Evolutionary conservation across 2,329 filamentous ascomycete species (phyloP).

Genomic region (Diaporthe sp.): DNA sequence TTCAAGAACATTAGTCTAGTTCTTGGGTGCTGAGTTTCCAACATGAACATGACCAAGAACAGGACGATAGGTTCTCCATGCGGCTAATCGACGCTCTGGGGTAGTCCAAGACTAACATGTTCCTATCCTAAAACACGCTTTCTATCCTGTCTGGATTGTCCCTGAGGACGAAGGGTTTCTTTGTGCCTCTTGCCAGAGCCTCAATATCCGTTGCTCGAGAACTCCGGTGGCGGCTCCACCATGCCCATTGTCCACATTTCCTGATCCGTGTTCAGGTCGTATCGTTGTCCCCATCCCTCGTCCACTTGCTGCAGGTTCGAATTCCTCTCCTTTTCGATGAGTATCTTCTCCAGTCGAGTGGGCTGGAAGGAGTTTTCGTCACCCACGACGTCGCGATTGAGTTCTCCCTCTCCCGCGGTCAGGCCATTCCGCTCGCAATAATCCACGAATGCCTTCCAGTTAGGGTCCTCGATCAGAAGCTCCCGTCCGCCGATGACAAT

Average conservation of each 20-base stretch:
- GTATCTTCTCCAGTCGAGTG: conserved; percentile 20
- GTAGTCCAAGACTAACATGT: background rate
- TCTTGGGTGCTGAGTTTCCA: background rate
- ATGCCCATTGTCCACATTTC: conserved; percentile 29
- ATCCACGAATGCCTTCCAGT: conserved; percentile 39
- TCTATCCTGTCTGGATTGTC: background rate
- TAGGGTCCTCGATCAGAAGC: conserved; percentile 38
- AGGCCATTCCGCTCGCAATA: conserved; percentile 40
- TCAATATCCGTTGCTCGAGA: background rate
- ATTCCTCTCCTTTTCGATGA: conserved; percentile 24
- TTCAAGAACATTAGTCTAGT: background rate
- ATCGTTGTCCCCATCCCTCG: background rate
- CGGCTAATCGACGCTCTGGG: background rate
- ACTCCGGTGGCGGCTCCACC: conserved; percentile 5
- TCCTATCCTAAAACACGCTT: background rate
- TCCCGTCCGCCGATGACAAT: conserved; percentile 41
- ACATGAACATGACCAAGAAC: background rate
- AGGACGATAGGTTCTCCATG: background rate
- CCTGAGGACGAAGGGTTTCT: too few relatives aligned
- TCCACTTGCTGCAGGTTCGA: background rate
- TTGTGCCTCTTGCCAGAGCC: background rate
- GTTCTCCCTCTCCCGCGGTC: background rate
- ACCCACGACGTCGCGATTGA: too few relatives aligned
- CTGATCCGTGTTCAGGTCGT: background rate
- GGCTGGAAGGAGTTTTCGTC: background rate